Conservation (phyloP, 495 filamentous ascomycete genomes). For the Usnea hakonensis region DNA sequence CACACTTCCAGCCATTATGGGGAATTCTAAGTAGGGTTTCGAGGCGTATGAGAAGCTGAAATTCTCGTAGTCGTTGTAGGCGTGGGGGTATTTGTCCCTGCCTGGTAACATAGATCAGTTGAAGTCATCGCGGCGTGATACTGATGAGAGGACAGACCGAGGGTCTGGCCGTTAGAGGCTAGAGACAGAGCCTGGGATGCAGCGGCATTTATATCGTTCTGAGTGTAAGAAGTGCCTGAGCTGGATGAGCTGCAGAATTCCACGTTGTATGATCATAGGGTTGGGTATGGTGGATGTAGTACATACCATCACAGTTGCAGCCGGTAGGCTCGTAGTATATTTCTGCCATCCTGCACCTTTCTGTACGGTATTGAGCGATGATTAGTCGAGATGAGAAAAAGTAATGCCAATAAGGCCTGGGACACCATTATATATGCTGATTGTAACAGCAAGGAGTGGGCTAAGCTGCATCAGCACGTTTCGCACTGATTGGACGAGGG, state of each 20-base stretch:
- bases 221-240: neutral
- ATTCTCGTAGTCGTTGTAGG: slow-evolving; percentile 28
- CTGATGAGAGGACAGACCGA: neutral
- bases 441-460: neutral
- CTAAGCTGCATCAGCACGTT: neutral
- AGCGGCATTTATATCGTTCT: neutral
- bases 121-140: neutral
- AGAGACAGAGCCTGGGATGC: neutral
- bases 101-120: slow-evolving; percentile 2
- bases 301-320: neutral
- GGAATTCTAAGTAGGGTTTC: slow-evolving; percentile 28
- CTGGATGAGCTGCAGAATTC: neutral
- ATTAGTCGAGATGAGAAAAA: neutral
- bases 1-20: slow-evolving; percentile 20
- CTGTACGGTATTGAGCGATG: neutral
- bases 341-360: neutral
- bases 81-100: slow-evolving; percentile 26
- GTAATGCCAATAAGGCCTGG: neutral
- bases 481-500: neutral
- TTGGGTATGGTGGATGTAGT: neutral
- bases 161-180: neutral
- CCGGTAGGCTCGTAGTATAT: neutral
- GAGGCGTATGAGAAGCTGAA: slow-evolving; percentile 26
- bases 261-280: neutral
- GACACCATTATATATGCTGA: neutral